Percentiles rank a stretch among this genome's conserved stretches.
Conservation (phyloP, 768 basidiomycete species). For the Suillus placidus region DNA sequence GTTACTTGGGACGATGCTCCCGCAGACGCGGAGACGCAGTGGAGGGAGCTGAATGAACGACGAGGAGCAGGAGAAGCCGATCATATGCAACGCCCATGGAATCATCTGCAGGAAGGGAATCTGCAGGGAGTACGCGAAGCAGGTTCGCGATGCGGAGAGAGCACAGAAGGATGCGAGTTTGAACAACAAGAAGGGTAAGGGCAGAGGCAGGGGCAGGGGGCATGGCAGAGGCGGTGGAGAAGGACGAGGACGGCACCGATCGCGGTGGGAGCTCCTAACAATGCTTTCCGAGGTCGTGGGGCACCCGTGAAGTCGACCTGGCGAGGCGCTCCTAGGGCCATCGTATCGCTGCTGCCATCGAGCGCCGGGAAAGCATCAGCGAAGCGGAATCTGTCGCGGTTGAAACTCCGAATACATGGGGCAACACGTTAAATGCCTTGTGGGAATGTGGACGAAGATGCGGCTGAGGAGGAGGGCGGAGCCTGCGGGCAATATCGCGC, state of each 20-base stretch:
- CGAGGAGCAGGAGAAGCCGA: constrained; percentile 14
- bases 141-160: constrained; percentile 23
- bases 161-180: constrained; percentile 18
- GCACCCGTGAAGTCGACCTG: constrained; percentile 35
- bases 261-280: constrained; percentile 12
- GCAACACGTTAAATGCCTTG: constrained; percentile 16
- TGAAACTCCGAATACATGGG: constrained; percentile 24
- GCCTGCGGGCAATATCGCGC: constrained; percentile 3
- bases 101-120: constrained; percentile 41
- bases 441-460: constrained; percentile 5
- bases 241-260: constrained; percentile 3
- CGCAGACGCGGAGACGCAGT: constrained; percentile 27
- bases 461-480: constrained; percentile 12
- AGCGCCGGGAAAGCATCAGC: constrained; percentile 24
- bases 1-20: constrained; percentile 20
- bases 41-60: constrained; percentile 16
- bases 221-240: constrained; percentile 10
- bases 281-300: constrained; percentile 30
- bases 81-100: constrained; percentile 36
- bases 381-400: background rate
- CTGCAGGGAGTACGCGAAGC: constrained; percentile 35
- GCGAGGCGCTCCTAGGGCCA: constrained; percentile 30
- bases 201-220: background rate
- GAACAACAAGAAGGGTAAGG: constrained; percentile 21
- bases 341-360: constrained; percentile 28